phyloP scores from a whole-genome alignment of 257 asterid species.

The Solanum corneliomulleri region DNA sequence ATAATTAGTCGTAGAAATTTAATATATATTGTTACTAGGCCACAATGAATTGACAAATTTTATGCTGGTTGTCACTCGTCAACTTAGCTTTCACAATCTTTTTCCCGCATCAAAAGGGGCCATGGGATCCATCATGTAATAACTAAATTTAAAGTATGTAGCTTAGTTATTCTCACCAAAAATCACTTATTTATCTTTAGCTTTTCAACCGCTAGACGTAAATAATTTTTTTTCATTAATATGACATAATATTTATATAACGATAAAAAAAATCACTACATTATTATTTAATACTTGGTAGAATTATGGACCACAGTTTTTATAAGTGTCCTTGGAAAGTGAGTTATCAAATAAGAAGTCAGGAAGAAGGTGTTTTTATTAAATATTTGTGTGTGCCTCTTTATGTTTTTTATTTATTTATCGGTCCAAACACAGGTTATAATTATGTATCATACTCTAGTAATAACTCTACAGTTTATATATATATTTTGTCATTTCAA shows the following conservation, averaged over 20 bases:
- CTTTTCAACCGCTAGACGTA: background rate
- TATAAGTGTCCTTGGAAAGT: background rate
- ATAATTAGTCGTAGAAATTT: background rate
- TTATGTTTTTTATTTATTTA: background rate
- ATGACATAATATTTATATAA: background rate
- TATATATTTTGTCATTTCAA: background rate
- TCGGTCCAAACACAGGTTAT: background rate
- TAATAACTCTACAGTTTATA: background rate
- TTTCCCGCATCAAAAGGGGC: background rate
- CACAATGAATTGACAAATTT: background rate
- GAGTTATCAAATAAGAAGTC: background rate
- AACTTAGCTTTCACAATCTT: background rate
- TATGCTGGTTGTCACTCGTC: fast-evolving
- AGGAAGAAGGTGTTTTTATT: background rate
- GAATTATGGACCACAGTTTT: background rate
- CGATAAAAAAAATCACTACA: background rate
- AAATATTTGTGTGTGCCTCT: background rate
- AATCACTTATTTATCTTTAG: background rate
- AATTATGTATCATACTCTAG: background rate
- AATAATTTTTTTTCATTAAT: background rate
- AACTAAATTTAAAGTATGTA: background rate
- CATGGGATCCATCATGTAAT: background rate
- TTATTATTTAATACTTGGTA: background rate
- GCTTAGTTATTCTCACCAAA: background rate
- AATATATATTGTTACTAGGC: background rate